phyloP scores from a whole-genome alignment of 2,329 filamentous ascomycete species.

The Ophiocordyceps polyrhachis-furcata region DNA sequence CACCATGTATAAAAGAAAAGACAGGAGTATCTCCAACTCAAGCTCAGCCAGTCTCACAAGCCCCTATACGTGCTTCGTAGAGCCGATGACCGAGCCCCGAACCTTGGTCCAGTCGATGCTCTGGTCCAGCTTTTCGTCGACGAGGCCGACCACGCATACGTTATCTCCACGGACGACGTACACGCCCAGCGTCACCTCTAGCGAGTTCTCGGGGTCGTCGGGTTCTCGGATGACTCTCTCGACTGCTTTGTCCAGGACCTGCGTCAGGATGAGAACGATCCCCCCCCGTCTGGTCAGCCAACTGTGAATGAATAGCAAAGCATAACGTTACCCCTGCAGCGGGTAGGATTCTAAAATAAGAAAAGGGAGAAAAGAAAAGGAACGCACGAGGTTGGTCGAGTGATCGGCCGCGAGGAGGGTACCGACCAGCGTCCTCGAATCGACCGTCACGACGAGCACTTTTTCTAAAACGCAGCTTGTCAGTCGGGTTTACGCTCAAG shows the following conservation, averaged over 20 bases:
- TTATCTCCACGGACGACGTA: slow-evolving; percentile 92
- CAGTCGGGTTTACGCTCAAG: neutral
- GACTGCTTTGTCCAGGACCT: slow-evolving; percentile 64
- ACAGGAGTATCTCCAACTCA: neutral
- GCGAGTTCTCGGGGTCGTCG: slow-evolving; percentile 67
- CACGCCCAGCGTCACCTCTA: slow-evolving; percentile 65
- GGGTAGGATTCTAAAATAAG: neutral
- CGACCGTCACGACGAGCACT: slow-evolving; percentile 77
- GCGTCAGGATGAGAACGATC: neutral
- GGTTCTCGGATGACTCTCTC: slow-evolving; percentile 79
- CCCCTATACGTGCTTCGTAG: slow-evolving; percentile 55
- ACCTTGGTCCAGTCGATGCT: slow-evolving; percentile 91
- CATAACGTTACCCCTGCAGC: too few species aligned
- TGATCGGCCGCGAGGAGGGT: slow-evolving; percentile 75
- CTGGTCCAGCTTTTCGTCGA: slow-evolving; percentile 75
- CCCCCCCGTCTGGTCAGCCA: neutral
- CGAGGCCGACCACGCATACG: slow-evolving; percentile 72
- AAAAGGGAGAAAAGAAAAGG: neutral
- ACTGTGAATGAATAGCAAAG: neutral
- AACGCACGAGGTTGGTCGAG: slow-evolving; percentile 56
- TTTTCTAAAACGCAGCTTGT: slow-evolving; percentile 44
- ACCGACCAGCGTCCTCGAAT: slow-evolving; percentile 73
- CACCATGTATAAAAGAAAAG: slow-evolving; percentile 2
- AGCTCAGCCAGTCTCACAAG: slow-evolving; percentile 6
- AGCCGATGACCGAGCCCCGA: slow-evolving; percentile 63